Base-by-base conservation (phyloP, 2,329 filamentous ascomycete species). In the Diaporthe amygdali region DNA sequence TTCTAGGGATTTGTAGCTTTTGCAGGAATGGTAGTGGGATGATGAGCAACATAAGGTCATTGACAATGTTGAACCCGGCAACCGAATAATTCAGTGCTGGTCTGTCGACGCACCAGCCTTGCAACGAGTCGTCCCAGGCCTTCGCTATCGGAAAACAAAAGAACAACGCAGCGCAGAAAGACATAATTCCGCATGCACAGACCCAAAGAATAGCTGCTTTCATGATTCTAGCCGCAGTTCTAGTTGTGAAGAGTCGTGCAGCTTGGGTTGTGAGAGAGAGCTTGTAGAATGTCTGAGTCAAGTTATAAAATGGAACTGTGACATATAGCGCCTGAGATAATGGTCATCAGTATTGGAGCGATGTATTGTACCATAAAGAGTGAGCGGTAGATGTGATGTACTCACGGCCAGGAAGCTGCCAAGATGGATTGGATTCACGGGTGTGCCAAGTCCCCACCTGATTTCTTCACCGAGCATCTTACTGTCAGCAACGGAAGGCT, bases 1-100 rank as follows among this genome's bases (percentile, higher is more conserved):
- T 79, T 68, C 78, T 78, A 0, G 81, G 79, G 14, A 84, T 79
- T 47, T 81, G 76, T 8, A 83, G 76, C 76, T 77, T 14, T 79
- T 27, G 75, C 17, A 80, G 75, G 32, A 79, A 70, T 10, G 78
- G 77, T 8, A 80, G 71, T 1, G 79, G 79, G 2, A 80, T 69
- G 1, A 74, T 70, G 3, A 77, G 74, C 25, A 80, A 74, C 14
- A 78, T 68, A 47, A 80, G 41, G 20, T 81, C 79, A 10, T 78
- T 78, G 4, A 75, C 12, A 56, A 80, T 78, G 68, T 80, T 80
- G 46, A 79, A 68, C 0, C 72, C 78, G 34, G 76, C 78, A 2
- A 81, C 80, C 32, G 72, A 73, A 52, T 75, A 78, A 32, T 74
- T 76, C 52, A 78, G 46, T n/a, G 51, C 74, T 37, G 46, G 37